These are phyloP conservation scores for Miscanthus lutarioriparius DNA, from an alignment of 176 grass and related monocot genomes.

Conservation along the genomic window DNA sequence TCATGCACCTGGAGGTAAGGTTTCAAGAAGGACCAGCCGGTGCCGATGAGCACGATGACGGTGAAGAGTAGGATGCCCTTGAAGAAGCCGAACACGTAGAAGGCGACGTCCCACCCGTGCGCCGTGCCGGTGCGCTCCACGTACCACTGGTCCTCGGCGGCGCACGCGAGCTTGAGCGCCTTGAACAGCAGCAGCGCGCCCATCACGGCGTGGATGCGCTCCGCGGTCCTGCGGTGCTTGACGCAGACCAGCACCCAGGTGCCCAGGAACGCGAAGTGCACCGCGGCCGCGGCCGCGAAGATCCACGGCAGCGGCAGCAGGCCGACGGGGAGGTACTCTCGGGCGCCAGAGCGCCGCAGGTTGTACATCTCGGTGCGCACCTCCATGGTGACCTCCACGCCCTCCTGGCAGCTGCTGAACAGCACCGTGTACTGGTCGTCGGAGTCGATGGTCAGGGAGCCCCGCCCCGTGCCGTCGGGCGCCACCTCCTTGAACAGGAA, in stretches of 20 bases:
- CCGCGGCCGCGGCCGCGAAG: constrained; percentile 37
- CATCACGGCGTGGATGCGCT: constrained; percentile 55
- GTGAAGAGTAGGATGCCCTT: constrained; percentile 73
- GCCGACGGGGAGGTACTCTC: constrained; percentile 57
- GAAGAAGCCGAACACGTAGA: constrained; percentile 74
- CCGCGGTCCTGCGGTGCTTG: constrained; percentile 35
- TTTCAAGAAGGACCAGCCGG: constrained; percentile 74
- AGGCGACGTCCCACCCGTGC: constrained; percentile 73
- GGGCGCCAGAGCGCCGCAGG: constrained; percentile 1
- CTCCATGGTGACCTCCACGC: constrained; percentile 60
- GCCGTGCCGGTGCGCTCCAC: constrained; percentile 57
- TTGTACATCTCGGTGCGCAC: constrained; percentile 79
- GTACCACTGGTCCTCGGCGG: constrained; percentile 65
- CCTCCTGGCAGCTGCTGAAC: constrained; percentile 62
- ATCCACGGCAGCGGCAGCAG: constrained; percentile 48
- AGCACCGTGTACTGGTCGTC: constrained; percentile 69
- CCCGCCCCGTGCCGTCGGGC: constrained; percentile 17
- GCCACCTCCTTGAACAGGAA: constrained; percentile 51
- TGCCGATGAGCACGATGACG: constrained; percentile 70
- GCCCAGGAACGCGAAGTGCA: constrained; percentile 45
- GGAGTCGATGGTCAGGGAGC: constrained; percentile 20
- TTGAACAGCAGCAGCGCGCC: constrained; percentile 71
- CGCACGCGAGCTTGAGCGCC: constrained; percentile 64
- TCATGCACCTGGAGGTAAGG: constrained; percentile 53
- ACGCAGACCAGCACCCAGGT: constrained; percentile 39